Percentiles rank a stretch among this genome's conserved stretches.
phyloP scores from a whole-genome alignment of 352 stramenopile species.

The Globisporangium solare region DNA sequence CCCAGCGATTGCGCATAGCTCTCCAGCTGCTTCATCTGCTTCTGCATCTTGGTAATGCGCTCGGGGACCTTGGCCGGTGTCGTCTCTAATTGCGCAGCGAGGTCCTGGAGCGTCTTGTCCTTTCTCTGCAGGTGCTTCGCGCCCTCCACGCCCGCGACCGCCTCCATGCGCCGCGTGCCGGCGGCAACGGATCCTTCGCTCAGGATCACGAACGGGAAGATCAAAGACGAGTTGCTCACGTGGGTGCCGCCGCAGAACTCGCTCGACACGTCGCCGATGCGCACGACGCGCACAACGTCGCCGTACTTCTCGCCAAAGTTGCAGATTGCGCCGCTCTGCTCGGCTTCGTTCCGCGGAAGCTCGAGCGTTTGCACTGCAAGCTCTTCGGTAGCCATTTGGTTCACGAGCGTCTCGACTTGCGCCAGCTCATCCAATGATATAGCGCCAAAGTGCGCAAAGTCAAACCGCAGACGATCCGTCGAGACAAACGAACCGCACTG shows the following conservation, averaged over 20 bases:
- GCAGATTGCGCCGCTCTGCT: slow-evolving; percentile 63
- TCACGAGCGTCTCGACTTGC: slow-evolving; percentile 53
- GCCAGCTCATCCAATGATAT: slow-evolving; percentile 55
- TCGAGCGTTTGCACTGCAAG: slow-evolving; percentile 34
- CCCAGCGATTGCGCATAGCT: slow-evolving; percentile 40
- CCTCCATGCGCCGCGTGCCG: slow-evolving; percentile 72
- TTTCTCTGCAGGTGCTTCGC: slow-evolving; percentile 59
- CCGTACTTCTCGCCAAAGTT: slow-evolving; percentile 85
- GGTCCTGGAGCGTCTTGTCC: slow-evolving; percentile 32
- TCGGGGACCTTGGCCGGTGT: slow-evolving; percentile 56
- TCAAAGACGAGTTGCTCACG: slow-evolving; percentile 30
- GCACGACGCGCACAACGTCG: slow-evolving; percentile 74
- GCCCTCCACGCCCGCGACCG: slow-evolving; percentile 44
- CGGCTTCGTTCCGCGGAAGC: slow-evolving; percentile 40
- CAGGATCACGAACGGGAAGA: slow-evolving; percentile 74
- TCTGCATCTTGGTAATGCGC: slow-evolving; percentile 63
- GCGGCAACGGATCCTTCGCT: slow-evolving; percentile 76
- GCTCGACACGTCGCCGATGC: slow-evolving; percentile 41
- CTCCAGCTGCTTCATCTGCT: slow-evolving; percentile 66
- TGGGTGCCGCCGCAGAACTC: slow-evolving; percentile 84
- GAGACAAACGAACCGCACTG: slow-evolving; percentile 70
- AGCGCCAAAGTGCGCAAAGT: slow-evolving; percentile 78
- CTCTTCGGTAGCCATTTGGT: slow-evolving; percentile 41
- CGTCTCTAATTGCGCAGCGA: slow-evolving; percentile 57
- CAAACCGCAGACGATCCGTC: slow-evolving; percentile 62